A percentile compares a stretch with the other conserved stretches of the same genome.
These are phyloP conservation scores for Solanum tacnaense DNA, from an alignment of 257 asterid species.

Conservation along the genomic window DNA sequence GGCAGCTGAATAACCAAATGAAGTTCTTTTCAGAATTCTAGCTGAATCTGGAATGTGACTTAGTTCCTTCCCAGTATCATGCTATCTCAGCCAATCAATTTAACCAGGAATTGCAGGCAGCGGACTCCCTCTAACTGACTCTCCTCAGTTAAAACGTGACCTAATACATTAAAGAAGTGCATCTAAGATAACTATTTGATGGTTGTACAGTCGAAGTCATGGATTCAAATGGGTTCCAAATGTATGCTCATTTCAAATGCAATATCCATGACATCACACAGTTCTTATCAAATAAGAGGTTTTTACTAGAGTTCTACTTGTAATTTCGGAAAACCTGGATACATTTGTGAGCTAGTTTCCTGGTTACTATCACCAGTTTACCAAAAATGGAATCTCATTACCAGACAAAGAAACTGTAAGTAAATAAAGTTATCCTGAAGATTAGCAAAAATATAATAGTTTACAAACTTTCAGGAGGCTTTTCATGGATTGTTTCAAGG, in stretches of 20 bases:
- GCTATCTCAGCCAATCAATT: background rate
- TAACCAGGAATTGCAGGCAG: background rate
- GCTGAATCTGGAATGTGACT: background rate
- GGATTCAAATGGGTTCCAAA: background rate
- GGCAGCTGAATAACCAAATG: background rate
- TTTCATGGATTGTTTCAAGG: background rate
- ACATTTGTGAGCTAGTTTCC: background rate
- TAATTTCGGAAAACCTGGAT: background rate
- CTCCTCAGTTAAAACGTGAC: background rate
- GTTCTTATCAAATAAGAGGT: background rate
- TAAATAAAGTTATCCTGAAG: background rate
- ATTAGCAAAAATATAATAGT: background rate
- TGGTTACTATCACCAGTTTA: background rate
- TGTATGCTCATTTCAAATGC: background rate
- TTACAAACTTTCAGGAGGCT: background rate
- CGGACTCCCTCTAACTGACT: background rate
- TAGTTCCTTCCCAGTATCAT: background rate
- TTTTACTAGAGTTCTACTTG: background rate
- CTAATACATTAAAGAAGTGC: background rate
- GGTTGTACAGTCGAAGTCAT: background rate
- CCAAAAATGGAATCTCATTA: background rate
- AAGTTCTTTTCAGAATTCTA: background rate
- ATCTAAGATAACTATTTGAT: background rate
- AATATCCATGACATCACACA: background rate
- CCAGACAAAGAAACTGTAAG: background rate